phyloP scores from a whole-genome alignment of 2,329 filamentous ascomycete species.

The Rutstroemia sp. region DNA sequence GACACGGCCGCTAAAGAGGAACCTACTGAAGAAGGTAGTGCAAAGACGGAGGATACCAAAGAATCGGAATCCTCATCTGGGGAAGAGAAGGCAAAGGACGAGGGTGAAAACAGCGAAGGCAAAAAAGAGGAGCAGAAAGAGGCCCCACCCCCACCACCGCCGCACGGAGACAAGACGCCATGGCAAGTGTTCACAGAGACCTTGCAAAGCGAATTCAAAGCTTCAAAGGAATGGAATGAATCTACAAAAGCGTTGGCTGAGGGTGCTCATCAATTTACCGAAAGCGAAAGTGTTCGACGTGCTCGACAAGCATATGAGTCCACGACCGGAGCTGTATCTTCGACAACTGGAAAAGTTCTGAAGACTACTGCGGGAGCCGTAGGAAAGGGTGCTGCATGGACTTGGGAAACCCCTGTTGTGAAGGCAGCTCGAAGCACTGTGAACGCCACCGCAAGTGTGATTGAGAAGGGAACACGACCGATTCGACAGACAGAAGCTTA shows the following conservation, averaged over 20 bases:
- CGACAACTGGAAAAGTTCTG: slow-evolving; percentile 70
- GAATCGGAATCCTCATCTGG: slow-evolving; percentile 16
- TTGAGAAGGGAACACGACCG: slow-evolving; percentile 92
- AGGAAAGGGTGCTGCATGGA: slow-evolving; percentile 89
- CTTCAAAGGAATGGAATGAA: slow-evolving; percentile 98
- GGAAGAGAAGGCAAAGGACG: slow-evolving; percentile 23
- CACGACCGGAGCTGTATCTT: slow-evolving; percentile 74
- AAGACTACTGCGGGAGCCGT: slow-evolving; percentile 81
- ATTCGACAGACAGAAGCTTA: slow-evolving; percentile 91
- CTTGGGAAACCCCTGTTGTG: slow-evolving; percentile 90
- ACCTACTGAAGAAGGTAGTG: slow-evolving; percentile 8
- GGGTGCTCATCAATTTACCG: slow-evolving; percentile 81
- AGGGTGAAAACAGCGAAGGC: slow-evolving; percentile 22
- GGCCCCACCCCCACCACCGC: slow-evolving; percentile 77
- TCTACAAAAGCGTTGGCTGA: slow-evolving; percentile 91
- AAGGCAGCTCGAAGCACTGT: slow-evolving; percentile 86
- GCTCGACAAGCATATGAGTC: slow-evolving; percentile 82
- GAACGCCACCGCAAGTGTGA: slow-evolving; percentile 72
- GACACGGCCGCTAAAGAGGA: slow-evolving; percentile 10
- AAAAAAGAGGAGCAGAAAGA: slow-evolving; percentile 32
- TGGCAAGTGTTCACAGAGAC: slow-evolving; percentile 99
- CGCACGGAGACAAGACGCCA: slow-evolving; percentile 94
- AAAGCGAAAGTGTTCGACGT: slow-evolving; percentile 83
- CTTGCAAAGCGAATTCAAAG: slow-evolving; percentile 87
- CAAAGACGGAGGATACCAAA: slow-evolving; percentile 11